A percentile compares a stretch with the other conserved stretches of the same genome.
Conservation (phyloP, 176 grass and related monocot genomes). For the Eragrostis curvula region DNA sequence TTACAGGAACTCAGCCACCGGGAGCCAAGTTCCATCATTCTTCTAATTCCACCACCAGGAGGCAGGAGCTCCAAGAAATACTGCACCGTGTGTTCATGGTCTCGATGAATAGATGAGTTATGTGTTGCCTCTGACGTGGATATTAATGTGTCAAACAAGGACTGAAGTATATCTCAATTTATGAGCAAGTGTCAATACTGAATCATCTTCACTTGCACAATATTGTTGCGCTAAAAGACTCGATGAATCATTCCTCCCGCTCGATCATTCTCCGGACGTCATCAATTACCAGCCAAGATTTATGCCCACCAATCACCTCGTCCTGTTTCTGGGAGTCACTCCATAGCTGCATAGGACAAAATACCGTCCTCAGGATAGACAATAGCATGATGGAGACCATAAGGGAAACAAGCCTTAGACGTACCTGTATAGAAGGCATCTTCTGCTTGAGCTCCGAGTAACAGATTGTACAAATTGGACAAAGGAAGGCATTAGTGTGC, state of each 20-base stretch:
- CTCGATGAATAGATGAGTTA: background rate
- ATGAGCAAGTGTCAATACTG: background rate
- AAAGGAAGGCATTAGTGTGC: conserved; percentile 44
- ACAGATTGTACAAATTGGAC: conserved; percentile 40
- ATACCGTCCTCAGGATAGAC: conserved; percentile 42
- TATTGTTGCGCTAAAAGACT: background rate
- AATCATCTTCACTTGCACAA: background rate
- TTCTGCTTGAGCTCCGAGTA: conserved; percentile 63
- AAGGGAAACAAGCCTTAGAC: conserved; percentile 40
- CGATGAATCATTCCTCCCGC: conserved; percentile 54
- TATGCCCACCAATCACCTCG: conserved; percentile 78
- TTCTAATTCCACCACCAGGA: background rate
- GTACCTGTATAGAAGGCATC: conserved; percentile 98
- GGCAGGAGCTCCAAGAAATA: background rate
- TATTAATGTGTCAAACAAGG: background rate
- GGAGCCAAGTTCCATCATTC: background rate
- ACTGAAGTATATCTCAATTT: background rate
- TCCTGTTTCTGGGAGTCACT: conserved; percentile 55
- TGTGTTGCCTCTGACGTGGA: background rate
- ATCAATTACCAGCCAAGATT: conserved; percentile 81
- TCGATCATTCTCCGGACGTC: conserved; percentile 84
- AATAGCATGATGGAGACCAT: conserved; percentile 16
- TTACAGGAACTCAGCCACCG: conserved; percentile 4
- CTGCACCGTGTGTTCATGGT: conserved; percentile 1
- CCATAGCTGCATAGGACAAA: conserved; percentile 74